phyloP scores from a whole-genome alignment of 208 protist genomes.

The Acanthamoeba lugdunensis region DNA sequence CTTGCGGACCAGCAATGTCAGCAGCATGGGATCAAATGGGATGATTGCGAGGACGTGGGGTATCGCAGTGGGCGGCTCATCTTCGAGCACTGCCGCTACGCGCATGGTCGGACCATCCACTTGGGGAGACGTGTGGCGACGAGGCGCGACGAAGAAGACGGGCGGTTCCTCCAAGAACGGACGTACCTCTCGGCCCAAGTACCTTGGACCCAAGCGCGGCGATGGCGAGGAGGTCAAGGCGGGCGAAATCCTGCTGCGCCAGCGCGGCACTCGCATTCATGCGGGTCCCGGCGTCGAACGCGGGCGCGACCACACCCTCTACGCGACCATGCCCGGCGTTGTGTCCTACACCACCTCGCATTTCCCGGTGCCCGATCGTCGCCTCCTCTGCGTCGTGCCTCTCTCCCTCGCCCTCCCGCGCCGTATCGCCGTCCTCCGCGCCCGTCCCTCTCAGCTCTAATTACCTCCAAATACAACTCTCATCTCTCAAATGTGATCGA shows the following conservation, averaged over 20 bases:
- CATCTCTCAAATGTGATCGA: not conserved
- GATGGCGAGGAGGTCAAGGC: conserved; percentile 77
- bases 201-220: conserved; percentile 80
- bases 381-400: conserved; percentile 37
- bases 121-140: conserved; percentile 22
- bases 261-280: conserved; percentile 75
- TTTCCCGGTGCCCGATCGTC: conserved; percentile 45
- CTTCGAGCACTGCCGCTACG: not conserved
- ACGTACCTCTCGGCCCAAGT: conserved; percentile 75
- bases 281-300: conserved; percentile 76
- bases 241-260: conserved; percentile 82
- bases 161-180: conserved; percentile 79
- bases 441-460: conserved; percentile 50
- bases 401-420: not conserved
- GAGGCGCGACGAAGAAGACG: conserved; percentile 80
- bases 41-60: not conserved
- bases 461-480: not conserved
- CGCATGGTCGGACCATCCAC: conserved; percentile 2
- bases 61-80: not conserved
- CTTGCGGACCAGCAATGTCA: not conserved
- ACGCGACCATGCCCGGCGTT: conserved; percentile 70
- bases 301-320: conserved; percentile 82
- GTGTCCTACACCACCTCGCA: conserved; percentile 66
- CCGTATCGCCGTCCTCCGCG: conserved; percentile 16
- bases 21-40: not conserved